Conservation (phyloP, 2,329 filamentous ascomycete species). For the Chrysosporium keratinophilum region DNA sequence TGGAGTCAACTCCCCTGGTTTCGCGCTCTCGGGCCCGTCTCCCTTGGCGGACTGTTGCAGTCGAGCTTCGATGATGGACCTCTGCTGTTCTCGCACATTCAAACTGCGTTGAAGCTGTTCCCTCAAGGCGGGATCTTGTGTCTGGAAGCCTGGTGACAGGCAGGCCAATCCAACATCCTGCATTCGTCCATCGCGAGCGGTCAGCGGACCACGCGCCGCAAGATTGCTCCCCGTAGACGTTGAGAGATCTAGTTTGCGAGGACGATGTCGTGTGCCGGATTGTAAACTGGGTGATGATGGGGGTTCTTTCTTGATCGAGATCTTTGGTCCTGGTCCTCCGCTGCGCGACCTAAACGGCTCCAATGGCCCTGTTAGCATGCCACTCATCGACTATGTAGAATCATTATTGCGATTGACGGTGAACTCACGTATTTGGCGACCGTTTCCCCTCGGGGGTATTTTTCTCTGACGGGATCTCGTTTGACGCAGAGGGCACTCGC, state of each 20-base stretch:
- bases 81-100: conserved; percentile 84
- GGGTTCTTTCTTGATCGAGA: conserved; percentile 94
- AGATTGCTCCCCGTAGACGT: conserved; percentile 45
- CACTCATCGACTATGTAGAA: background rate
- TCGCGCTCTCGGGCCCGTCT: conserved; percentile 49
- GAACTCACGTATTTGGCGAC: conserved; percentile 43
- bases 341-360: conserved; percentile 22
- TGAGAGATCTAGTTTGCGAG: conserved; percentile 38
- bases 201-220: conserved; percentile 58
- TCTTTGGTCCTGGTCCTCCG: conserved; percentile 55
- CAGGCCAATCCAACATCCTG: conserved; percentile 91
- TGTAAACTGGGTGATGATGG: conserved; percentile 65
- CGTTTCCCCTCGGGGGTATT: conserved; percentile 41
- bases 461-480: conserved; percentile 29
- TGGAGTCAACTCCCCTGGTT: conserved; percentile 42
- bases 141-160: conserved; percentile 88
- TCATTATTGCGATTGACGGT: conserved; percentile 11
- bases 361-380: background rate
- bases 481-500: conserved; percentile 21
- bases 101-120: conserved; percentile 91
- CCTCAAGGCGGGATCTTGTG: conserved; percentile 91
- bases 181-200: conserved; percentile 66
- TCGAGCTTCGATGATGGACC: conserved; percentile 86
- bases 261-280: conserved; percentile 48
- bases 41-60: conserved; percentile 79